Evolutionary conservation across 2,329 filamentous ascomycete species (phyloP).

Genomic region (Aspergillus calidoustus): DNA sequence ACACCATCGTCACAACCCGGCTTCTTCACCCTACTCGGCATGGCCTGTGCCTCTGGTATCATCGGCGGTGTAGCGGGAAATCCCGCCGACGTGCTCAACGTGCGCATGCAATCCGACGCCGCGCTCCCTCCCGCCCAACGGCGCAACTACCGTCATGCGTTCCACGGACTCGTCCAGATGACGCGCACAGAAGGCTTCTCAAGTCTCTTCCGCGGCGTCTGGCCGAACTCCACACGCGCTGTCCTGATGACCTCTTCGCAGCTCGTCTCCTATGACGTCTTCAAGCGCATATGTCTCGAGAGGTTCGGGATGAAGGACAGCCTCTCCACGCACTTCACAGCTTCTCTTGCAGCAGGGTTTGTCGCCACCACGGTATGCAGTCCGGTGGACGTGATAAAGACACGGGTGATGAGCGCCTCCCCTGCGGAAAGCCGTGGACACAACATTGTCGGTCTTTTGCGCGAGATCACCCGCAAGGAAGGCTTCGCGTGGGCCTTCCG

Average conservation of each 20-base stretch:
- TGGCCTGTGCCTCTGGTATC: constrained; percentile 83
- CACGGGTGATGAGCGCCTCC: constrained; percentile 64
- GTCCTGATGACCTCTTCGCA: constrained; percentile 70
- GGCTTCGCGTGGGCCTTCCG: constrained; percentile 68
- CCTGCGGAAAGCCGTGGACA: constrained; percentile 46
- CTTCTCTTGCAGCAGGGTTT: constrained; percentile 66
- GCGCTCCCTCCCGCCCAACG: constrained; percentile 73
- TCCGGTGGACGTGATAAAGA: constrained; percentile 70
- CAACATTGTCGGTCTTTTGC: constrained; percentile 54
- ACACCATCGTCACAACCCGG: constrained; percentile 61
- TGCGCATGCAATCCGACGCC: constrained; percentile 95
- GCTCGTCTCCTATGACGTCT: constrained; percentile 66
- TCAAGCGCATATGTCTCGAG: constrained; percentile 62
- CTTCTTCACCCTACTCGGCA: constrained; percentile 76
- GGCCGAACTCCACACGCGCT: constrained; percentile 66
- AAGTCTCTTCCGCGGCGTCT: constrained; percentile 77
- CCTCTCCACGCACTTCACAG: constrained; percentile 65
- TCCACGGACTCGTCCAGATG: constrained; percentile 87
- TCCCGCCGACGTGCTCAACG: constrained; percentile 93
- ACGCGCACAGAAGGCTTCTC: constrained; percentile 77
- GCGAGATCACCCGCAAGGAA: constrained; percentile 60
- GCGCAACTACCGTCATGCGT: constrained; percentile 85
- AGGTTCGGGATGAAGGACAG: constrained; percentile 59
- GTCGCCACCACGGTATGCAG: constrained; percentile 70
- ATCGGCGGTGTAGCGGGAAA: constrained; percentile 89